A percentile compares a stretch with the other conserved stretches of the same genome.
Evolutionary conservation across 129 eudicot species (phyloP).

Genomic region (Calendula officinalis): DNA sequence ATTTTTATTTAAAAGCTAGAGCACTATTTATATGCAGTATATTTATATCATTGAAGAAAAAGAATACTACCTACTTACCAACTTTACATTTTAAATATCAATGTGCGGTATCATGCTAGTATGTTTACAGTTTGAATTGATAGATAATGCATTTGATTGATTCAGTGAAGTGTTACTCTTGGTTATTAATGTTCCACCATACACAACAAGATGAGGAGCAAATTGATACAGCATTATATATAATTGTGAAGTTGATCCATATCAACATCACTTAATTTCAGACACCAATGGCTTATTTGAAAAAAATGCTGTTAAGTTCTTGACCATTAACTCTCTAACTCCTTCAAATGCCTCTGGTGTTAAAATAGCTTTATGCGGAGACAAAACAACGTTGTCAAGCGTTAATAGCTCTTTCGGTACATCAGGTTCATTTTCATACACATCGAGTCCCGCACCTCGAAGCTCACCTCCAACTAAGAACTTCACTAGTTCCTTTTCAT

Average conservation of each 20-base stretch:
- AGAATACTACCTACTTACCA: too few relatives aligned
- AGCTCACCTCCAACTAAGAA: constrained; percentile 53
- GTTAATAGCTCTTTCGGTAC: constrained; percentile 58
- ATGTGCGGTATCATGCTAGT: too few relatives aligned
- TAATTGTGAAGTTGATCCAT: neutral
- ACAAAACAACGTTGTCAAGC: constrained; percentile 70
- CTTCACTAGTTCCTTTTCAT: constrained; percentile 62
- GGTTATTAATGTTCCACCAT: constrained; percentile 13
- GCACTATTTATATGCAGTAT: too few relatives aligned
- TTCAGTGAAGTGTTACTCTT: neutral
- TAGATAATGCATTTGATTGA: neutral
- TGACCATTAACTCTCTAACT: constrained; percentile 26
- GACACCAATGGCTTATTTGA: constrained; percentile 50
- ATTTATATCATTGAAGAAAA: too few relatives aligned
- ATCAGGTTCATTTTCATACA: constrained; percentile 65
- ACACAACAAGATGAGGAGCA: neutral
- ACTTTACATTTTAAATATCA: too few relatives aligned
- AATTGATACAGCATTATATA: neutral
- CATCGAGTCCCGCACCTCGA: constrained; percentile 88
- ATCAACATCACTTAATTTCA: constrained; percentile 25
- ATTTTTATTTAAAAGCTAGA: too few relatives aligned
- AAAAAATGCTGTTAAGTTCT: constrained; percentile 53
- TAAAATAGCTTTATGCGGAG: constrained; percentile 59
- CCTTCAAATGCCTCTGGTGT: constrained; percentile 61
- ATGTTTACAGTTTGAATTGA: too few relatives aligned